These are phyloP conservation scores for Multifurca ochricompacta DNA, from an alignment of 768 basidiomycete species.

Conservation along the genomic window DNA sequence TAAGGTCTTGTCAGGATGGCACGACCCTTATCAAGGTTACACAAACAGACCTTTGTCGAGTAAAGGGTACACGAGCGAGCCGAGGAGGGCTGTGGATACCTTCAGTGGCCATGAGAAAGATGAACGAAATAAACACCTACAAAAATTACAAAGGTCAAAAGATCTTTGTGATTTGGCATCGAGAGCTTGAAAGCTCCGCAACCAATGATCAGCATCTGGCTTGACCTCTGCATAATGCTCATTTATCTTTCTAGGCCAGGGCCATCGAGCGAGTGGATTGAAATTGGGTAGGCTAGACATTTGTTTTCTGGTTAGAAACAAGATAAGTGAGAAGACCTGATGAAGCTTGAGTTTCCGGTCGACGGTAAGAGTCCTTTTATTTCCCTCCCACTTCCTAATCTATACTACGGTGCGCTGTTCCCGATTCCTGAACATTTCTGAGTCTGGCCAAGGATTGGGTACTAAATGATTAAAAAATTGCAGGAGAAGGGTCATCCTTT, in stretches of 20 bases:
- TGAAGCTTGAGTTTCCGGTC: neutral
- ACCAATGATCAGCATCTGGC: conserved; percentile 32
- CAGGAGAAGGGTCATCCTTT: no score
- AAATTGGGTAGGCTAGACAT: conserved; percentile 5
- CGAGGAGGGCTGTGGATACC: neutral
- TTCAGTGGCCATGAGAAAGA: neutral
- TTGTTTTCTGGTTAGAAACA: no score
- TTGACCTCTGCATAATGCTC: conserved; percentile 31
- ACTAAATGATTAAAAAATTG: no score
- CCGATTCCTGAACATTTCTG: no score
- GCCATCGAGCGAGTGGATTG: conserved; percentile 36
- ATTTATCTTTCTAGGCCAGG: conserved; percentile 36
- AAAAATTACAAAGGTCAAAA: conserved; percentile 36
- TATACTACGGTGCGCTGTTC: no score
- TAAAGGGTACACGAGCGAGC: conserved; percentile 1
- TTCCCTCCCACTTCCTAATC: no score
- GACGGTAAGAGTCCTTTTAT: neutral
- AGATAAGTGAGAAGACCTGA: neutral
- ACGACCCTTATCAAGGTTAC: no score
- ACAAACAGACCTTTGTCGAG: conserved; percentile 2
- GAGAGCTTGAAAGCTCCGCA: conserved; percentile 33
- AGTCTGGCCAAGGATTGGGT: no score
- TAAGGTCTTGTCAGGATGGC: neutral
- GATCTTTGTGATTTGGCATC: conserved; percentile 30
- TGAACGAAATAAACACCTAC: neutral